Evolutionary conservation across 2,329 filamentous ascomycete species (phyloP), one percentile per base, ranked within the genome.

Genomic region (Claviceps digitariae): DNA sequence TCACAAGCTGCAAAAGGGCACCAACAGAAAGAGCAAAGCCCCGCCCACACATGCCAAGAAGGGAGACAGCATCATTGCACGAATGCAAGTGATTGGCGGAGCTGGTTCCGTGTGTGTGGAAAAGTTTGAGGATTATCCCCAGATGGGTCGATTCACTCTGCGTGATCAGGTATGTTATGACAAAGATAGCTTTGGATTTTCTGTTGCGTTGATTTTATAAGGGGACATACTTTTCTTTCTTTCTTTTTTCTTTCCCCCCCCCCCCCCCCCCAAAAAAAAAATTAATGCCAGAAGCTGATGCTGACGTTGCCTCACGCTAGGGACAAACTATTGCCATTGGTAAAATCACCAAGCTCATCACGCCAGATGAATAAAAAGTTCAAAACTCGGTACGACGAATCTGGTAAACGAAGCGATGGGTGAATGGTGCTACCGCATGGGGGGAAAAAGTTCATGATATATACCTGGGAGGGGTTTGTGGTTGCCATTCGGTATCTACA

Each of bases 241-340:
- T 34, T 34, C 9, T 34, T 13, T 34, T 13, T 34, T 34, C 10
- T 34, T 12, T 34, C n/a, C n/a, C n/a, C n/a, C n/a, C n/a, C n/a
- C n/a, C n/a, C n/a, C n/a, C n/a, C n/a, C n/a, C n/a, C n/a, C n/a
- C n/a, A n/a, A n/a, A n/a, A n/a, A n/a, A 20, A 23, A 23, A 7
- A 21, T 10, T 21, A 3, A 2, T 12, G 20, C 20, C 2, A 29
- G 21, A 45, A 48, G 27, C 36, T 43, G 13, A 25, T 48, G 36
- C 43, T 20, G 25, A 27, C 36, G 23, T 38, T 20, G 36, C 15
- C 10, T 29, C 20, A 27, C 34, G n/a, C 52, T 65, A 97, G 84
- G 93, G 93, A 63, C 91, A 97, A 86, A 98, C 93, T 0, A 96
- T 98, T 74, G 93, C 93, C 54, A 98, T 98, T 73, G 93, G 93